Evolutionary conservation across 2,329 filamentous ascomycete genomes (phyloP).

Genomic region (Colletotrichum tropicale): DNA sequence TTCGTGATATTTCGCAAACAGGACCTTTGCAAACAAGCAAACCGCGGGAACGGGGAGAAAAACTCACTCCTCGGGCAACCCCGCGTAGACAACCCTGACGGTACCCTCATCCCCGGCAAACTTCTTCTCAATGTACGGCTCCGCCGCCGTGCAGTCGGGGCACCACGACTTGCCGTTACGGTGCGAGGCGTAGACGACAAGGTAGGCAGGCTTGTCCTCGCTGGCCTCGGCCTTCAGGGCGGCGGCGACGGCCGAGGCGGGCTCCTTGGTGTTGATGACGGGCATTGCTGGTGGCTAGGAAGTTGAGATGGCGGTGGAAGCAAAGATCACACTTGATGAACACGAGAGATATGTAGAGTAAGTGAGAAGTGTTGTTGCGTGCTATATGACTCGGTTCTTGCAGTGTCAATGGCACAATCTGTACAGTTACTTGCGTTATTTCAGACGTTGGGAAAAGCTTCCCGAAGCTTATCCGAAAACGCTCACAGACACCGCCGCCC

Average conservation of each 20-base stretch:
- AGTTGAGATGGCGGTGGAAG: background rate
- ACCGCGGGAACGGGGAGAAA: background rate
- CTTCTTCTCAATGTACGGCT: constrained; percentile 19
- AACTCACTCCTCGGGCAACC: constrained; percentile 18
- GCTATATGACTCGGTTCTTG: background rate
- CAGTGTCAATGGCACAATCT: constrained; percentile 3
- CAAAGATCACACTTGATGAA: background rate
- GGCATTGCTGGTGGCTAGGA: background rate
- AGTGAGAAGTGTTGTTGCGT: background rate
- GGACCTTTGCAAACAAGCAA: background rate
- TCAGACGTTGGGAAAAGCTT: background rate
- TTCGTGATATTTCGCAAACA: background rate
- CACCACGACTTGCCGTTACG: constrained; percentile 16
- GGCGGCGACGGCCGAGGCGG: constrained; percentile 7
- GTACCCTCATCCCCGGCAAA: constrained; percentile 7
- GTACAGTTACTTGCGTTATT: constrained; percentile 11
- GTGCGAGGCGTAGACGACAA: constrained; percentile 18
- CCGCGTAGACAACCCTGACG: constrained; percentile 12
- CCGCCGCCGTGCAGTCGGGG: constrained; percentile 13
- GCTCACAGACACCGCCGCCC: background rate
- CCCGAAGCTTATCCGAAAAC: constrained; percentile 15
- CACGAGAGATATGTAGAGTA: background rate
- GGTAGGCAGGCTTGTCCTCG: constrained; percentile 12
- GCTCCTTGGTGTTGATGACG: constrained; percentile 11
- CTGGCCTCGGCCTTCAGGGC: constrained; percentile 13